Evolutionary conservation across 2,329 filamentous ascomycete species (phyloP), one percentile per base, ranked within the genome.

Genomic region (Periconia macrospinosa): DNA sequence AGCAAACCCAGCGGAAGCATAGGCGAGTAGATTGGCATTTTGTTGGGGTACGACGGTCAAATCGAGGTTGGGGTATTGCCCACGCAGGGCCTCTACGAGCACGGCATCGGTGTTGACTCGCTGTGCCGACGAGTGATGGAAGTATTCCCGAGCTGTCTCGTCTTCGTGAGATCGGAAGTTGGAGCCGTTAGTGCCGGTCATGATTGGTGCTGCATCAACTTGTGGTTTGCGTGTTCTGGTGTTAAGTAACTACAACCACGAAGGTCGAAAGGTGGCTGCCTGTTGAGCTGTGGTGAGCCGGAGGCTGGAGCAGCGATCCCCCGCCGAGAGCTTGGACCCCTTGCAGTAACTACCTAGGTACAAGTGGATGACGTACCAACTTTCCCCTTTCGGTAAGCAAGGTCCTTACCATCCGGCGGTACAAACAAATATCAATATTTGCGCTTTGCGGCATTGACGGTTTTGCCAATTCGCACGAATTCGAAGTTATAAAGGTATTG

Each of bases 41-140:
- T 49, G 49, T 30, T 53, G 49, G 5, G 77, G 77, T 1, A 70
- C 66, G 35, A 78, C 65, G 37, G 75, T 71, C 41, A 80, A 70
- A 52, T 78, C 75, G 18, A 79, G 74, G 30, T 77, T 54, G 14
- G 76, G 76, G 49, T 79, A 79, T 49, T 80, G 76, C 18, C 63
- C 68, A 45, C 76, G 76, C 10, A 80, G 66, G n/a, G 76, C 71
- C 53, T 78, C 73, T 45, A 76, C 69, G 19, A 80, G 58, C 27
- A 79, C 72, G 30, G 66, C 57, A 52, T 79, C 75, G 49, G 78
- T 79, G 54, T 75, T 73, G 61, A 78, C 54, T 54, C 77, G 75
- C 44, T 71, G 68, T 44, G 57, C 76, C 43, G 75, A 72, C 20
- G 76, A 74, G 56, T 80, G 76, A 45, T 78, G 69, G 62, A 77